Base-by-base conservation (phyloP, 768 basidiomycete species). In the Mycena crocata region DNA sequence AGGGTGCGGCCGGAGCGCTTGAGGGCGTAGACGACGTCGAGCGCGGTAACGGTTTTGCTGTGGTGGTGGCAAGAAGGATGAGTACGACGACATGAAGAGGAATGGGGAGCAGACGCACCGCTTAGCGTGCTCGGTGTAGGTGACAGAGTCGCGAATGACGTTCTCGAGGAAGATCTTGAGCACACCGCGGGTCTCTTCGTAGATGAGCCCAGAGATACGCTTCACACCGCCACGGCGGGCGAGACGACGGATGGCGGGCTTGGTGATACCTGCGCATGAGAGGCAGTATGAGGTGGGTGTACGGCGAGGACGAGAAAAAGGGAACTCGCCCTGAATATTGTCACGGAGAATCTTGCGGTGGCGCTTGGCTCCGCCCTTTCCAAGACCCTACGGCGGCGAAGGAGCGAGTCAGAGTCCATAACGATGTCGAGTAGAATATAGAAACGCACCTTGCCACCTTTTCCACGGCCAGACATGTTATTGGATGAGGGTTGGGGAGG, bases 201-300 rank as follows among this genome's bases (percentile, higher is more conserved):
- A 55, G 42, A 62, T 62, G 24, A 55, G 52, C 9, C 61, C 52
- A 40, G 90, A 93, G 75, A 94, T 93, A 92, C 93, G 90, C 87
- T 97, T 96, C 77, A 97, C 95, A 91, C 96, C 96, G 75, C 96
- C 94, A 87, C 95, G 93, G 80, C 93, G 93, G 51, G 95, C 95
- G 63, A 98, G 93, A 86, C 95, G 94, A 85, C 92, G 93, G 80
- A 96, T 89, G 72, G 91, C 94, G 69, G 94, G 93, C 85, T 96
- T 91, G 71, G 91, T 96, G 80, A 91, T 96, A 85, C 87, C 92
- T 89, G 77, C 5, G 14, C 19, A 49, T 30, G 13, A 30, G 31
- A 78, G 0, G 57, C 24, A 23, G 14, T 17, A 49, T 30, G 13
- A 30, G 31, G 78, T 0, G 57, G 26, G 26, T 23, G 13, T 42